Evolutionary conservation across 352 stramenopile species (phyloP).

Genomic region (Blastocystis sp.): DNA sequence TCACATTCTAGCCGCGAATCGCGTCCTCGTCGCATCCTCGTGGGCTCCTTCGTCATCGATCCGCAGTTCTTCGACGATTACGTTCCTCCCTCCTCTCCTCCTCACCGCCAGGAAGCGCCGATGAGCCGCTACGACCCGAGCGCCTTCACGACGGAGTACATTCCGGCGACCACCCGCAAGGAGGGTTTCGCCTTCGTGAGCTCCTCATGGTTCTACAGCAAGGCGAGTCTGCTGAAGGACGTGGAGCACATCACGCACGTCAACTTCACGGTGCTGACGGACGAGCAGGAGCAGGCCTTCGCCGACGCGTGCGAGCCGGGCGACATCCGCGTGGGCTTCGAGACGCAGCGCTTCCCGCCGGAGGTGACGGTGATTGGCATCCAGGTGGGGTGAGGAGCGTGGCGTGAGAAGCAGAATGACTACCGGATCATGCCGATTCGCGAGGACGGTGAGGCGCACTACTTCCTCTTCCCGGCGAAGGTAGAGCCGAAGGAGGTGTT

Average conservation of each 20-base stretch:
- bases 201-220: conserved; percentile 47
- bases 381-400: neutral
- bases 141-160: neutral
- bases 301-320: neutral
- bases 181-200: conserved; percentile 33
- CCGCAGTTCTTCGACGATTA: conserved; percentile 15
- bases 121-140: conserved; percentile 3
- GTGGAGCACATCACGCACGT: neutral
- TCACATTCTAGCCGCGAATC: neutral
- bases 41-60: conserved; percentile 47
- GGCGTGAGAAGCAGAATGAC: conserved; percentile 2
- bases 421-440: conserved; percentile 60
- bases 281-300: neutral
- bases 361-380: conserved; percentile 40
- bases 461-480: neutral
- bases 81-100: neutral
- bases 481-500: conserved; percentile 15
- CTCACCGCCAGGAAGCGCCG: neutral
- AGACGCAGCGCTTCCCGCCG: conserved; percentile 19
- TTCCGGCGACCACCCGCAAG: conserved; percentile 32
- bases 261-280: conserved; percentile 52
- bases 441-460: conserved; percentile 16
- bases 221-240: neutral
- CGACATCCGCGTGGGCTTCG: conserved; percentile 60
- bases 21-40: conserved; percentile 22